Base-by-base conservation (phyloP, 306 rosid genomes). In the Vachellia collinsii region DNA sequence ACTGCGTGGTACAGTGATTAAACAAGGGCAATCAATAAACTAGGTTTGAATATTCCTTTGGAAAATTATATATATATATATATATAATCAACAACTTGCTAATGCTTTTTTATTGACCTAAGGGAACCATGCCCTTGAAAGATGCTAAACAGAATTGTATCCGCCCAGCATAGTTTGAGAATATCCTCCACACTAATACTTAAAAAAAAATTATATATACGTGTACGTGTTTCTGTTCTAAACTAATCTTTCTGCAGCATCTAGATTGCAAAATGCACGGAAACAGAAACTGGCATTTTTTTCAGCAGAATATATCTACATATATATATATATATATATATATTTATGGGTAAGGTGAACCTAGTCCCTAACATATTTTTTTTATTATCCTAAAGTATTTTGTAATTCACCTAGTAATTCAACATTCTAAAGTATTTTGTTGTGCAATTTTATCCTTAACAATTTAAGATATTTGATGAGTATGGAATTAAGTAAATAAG, bases 1-100 rank as follows among this genome's bases (percentile, higher is more conserved):
- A 62, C 80, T 61, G 38, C 61, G 23, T 67, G 43, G 29, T 22
- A 48, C 47, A 23, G 71, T 75, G 47, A 69, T 82, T 62, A 81
- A 75, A 82, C 38, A 74, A 38, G 22, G 39, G 2, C 39, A 11
- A 61, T 11, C 17, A 23, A 23, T 23, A 11, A 5, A 25, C 25
- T 62, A 29, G 8, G 39, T 25, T 56, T 62, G 9, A 59, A 22
- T 59, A 25, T 62, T 12, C 39, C 19, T 61, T 19, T 25, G 37
- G 0, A 23, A 25, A 61, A n/a, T n/a, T n/a, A 29, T 47, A 10
- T 13, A 46, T 13, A 47, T 4, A 47, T 12, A 12, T 13, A 48
- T 48, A 58, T 58, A 22, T 17, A 56, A 20, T 59, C 17, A 11
- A 2, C 38, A 64, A 34, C 12, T 34, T 64, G 69, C 41, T 34